Base-by-base conservation (phyloP, 306 rosid species). In the Cucumis melo region DNA sequence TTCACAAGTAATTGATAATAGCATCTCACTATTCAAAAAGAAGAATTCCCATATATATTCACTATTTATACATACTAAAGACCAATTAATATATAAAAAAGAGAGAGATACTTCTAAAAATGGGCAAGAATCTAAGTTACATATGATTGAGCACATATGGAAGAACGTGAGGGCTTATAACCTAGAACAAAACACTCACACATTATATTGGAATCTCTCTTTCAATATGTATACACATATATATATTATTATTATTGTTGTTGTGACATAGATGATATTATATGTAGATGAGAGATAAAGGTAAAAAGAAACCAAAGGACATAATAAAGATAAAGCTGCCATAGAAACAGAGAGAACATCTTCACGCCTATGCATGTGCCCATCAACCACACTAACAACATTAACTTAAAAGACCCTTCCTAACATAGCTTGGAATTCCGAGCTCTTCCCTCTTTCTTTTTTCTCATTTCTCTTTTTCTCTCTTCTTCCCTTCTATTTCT, bases 311-410 rank as follows among this genome's bases (percentile, higher is more conserved):
- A 51, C 48, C 39, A 71, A 82, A 81, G 79, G 89, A 84, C 87
- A 83, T 83, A 81, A 82, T 81, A 81, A 91, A 89, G 93, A 53
- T 79, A 91, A 91, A 87, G 95, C 92, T 91, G 95, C 63, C 74
- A 85, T 81, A 83, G 81, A 79, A 84, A 84, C 89, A 83, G 78
- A 84, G 88, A 85, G 89, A 86, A 81, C 90, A 81, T 86, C 86
- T 87, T 87, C 97, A 91, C 92, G 92, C 93, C 91, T 81, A 78
- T 67, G 77, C 92, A 82, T 85, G 89, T 87, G 87, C 87, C 80
- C 90, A 80, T 83, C 84, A 78, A 60, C 85, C 79, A 77, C 32
- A 58, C 29, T 27, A 27, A 27, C 29, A 57, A 58, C 63, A 58
- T 5, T 23, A 39, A 63, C n/a, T 32, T 50, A 17, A 78, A 80